These are phyloP conservation scores for Colletotrichum simmondsii DNA, from an alignment of 2,329 filamentous ascomycete species.

Conservation along the genomic window DNA sequence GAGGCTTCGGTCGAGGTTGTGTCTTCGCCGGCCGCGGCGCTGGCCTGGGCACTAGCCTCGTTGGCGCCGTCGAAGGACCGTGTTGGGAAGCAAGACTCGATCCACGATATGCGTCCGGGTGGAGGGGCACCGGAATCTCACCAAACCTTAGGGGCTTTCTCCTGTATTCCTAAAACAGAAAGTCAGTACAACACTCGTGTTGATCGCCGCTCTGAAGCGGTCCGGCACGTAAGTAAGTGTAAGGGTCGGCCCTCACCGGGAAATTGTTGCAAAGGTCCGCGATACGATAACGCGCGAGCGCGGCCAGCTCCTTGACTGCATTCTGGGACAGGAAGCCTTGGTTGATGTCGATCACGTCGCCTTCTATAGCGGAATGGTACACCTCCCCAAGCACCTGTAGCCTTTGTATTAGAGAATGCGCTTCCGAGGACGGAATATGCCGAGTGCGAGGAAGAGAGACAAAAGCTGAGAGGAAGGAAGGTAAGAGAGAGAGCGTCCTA, in stretches of 20 bases:
- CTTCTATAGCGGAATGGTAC: too few relatives aligned
- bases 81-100: background rate
- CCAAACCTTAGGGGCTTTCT: background rate
- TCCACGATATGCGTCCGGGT: too few relatives aligned
- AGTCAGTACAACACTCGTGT: background rate
- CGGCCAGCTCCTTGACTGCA: background rate
- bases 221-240: background rate
- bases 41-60: background rate
- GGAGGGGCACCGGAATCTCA: too few relatives aligned
- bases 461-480: background rate
- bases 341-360: background rate
- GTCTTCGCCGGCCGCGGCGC: background rate
- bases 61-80: background rate
- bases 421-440: too few relatives aligned
- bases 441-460: too few relatives aligned
- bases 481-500: background rate
- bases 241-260: background rate
- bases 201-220: background rate
- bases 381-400: conserved; percentile 5
- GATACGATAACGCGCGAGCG: background rate
- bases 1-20: background rate
- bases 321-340: background rate
- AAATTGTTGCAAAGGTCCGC: background rate
- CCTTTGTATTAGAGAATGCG: background rate
- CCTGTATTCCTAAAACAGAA: background rate